Base-by-base conservation (phyloP, 2,329 filamentous ascomycete species). In the Fusarium albosuccineum region DNA sequence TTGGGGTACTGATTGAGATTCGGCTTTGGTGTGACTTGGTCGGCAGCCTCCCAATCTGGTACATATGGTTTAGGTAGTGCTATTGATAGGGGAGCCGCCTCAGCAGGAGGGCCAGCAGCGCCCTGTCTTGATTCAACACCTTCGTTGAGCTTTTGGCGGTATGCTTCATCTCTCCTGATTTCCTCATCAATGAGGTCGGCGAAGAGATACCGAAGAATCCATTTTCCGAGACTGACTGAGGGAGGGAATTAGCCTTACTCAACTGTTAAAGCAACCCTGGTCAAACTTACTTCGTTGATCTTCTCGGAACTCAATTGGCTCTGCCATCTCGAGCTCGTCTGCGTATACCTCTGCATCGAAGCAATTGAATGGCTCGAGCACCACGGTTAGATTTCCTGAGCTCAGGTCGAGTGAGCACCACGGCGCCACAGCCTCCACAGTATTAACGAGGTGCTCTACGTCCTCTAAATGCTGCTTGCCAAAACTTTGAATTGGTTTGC, bases 311-410 rank as follows among this genome's bases (percentile, higher is more conserved):
- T 94, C 91, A 16, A 92, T 83, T n/a, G 87, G 83, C 65, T 93
- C 90, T 10, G 91, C 86, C 56, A 95, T 71, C 40, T 89, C 84
- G 36, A 97, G 82, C 79, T 98, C 94, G 76, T 99, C 96, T 1
- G 94, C 95, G 76, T 99, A 99, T 78, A 97, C 92, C 75, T 99
- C 96, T 14, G 94, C 96, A 79, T 99, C 96, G 72, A 99, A 99
- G 77, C 94, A 97, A 71, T 97, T 97, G 74, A 96, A 97, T 40
- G 94, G 93, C 75, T 99, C 96, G 16, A 99, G 80, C 16, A 97
- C 91, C 4, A 97, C 95, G 3, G 94, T 95, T 57, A 99, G 83
- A 65, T 92, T 93, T 36, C 96, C 96, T 5, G 95, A 98, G 71
- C 95, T 91, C 17, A 95, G 94, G 74, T 99, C 94, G 54, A 98